phyloP scores from a whole-genome alignment of 164 flowering plant genomes.

The Tetracentron sinense region DNA sequence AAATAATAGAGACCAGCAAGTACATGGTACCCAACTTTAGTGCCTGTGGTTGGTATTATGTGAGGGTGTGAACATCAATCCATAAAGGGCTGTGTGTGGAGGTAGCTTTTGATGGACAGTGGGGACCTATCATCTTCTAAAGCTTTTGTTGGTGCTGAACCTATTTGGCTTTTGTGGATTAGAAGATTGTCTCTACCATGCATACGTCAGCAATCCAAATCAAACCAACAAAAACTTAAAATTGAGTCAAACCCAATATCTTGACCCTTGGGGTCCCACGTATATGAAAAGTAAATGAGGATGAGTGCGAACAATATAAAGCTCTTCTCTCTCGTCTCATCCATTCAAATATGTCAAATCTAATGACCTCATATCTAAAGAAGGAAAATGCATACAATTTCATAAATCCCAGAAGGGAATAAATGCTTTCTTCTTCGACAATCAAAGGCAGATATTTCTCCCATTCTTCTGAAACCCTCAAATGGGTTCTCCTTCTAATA shows the following conservation, averaged over 20 bases:
- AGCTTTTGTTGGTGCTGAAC: slow-evolving; percentile 25
- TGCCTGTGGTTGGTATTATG: slow-evolving; percentile 21
- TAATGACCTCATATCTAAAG: not conserved
- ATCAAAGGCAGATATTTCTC: slow-evolving; percentile 50
- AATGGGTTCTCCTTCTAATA: not conserved
- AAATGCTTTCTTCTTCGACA: slow-evolving; percentile 63
- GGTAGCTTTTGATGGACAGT: slow-evolving; percentile 28
- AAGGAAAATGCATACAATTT: not conserved
- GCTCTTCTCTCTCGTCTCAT: slow-evolving; percentile 15
- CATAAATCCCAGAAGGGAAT: slow-evolving; percentile 33
- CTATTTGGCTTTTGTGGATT: slow-evolving; percentile 54
- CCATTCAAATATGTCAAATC: slow-evolving; percentile 12
- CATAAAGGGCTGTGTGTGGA: slow-evolving; percentile 22
- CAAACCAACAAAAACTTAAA: slow-evolving; percentile 15
- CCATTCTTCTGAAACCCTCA: slow-evolving; percentile 9
- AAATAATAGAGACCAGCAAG: no score
- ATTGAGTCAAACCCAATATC: slow-evolving; percentile 16
- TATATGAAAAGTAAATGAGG: slow-evolving; percentile 12
- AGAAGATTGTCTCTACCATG: slow-evolving; percentile 53
- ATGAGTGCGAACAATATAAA: slow-evolving; percentile 32
- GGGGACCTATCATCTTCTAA: slow-evolving; percentile 26
- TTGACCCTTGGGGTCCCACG: slow-evolving; percentile 17
- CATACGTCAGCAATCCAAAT: slow-evolving; percentile 23
- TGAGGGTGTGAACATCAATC: slow-evolving; percentile 26
- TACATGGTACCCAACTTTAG: slow-evolving; percentile 14